phyloP scores from a whole-genome alignment of 306 rosid species.

The Chamaecrista fasciculata region DNA sequence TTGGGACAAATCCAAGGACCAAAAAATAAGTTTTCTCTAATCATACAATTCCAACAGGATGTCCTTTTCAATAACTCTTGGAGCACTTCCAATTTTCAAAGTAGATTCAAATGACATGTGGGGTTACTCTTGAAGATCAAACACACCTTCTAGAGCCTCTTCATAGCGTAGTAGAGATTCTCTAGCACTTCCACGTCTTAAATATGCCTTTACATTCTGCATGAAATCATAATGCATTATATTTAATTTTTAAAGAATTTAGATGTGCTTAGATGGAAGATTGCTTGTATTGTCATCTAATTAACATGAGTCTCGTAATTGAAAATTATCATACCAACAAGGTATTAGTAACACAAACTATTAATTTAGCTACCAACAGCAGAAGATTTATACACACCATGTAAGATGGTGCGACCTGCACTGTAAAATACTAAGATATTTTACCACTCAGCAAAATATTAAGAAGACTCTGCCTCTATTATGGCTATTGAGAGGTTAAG shows the following conservation, averaged over 20 bases:
- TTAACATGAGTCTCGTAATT: background rate
- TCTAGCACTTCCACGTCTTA: constrained; percentile 89
- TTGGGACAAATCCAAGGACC: too few species aligned
- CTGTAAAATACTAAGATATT: background rate
- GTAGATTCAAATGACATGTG: constrained; percentile 2
- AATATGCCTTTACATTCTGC: constrained; percentile 92
- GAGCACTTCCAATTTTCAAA: background rate
- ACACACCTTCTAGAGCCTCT: constrained; percentile 72
- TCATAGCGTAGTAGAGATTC: constrained; percentile 58
- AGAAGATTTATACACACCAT: background rate
- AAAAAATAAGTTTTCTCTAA: too few species aligned
- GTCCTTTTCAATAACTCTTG: background rate
- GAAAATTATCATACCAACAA: constrained; percentile 7
- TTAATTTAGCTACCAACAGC: background rate
- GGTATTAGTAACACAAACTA: background rate
- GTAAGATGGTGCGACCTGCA: constrained; percentile 1
- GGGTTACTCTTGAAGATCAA: constrained; percentile 11
- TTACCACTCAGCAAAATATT: background rate
- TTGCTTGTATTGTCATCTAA: background rate
- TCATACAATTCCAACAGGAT: background rate
- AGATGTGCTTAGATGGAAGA: background rate
- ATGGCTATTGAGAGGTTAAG: background rate
- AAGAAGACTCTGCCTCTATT: background rate
- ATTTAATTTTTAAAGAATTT: constrained; percentile 2
- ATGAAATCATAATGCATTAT: constrained; percentile 6